phyloP scores from a whole-genome alignment of 164 flowering plant genomes.

The Echeveria elegans region DNA sequence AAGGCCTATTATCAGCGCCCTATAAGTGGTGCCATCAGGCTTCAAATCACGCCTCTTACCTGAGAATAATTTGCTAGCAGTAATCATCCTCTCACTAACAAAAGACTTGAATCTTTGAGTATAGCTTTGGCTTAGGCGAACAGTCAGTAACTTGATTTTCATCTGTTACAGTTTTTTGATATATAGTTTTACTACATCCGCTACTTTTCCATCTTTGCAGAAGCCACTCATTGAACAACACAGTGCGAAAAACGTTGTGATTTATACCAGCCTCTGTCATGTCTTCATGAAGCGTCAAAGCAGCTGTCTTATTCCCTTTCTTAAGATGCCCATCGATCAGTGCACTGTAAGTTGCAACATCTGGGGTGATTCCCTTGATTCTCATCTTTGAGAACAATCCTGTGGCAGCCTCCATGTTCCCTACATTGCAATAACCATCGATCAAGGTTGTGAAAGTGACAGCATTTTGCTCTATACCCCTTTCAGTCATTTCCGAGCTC shows the following conservation, averaged over 20 bases:
- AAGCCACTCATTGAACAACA: slow-evolving; percentile 57
- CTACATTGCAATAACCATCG: slow-evolving; percentile 49
- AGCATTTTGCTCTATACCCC: slow-evolving; percentile 48
- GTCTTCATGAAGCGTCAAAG: slow-evolving; percentile 38
- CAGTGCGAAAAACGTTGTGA: slow-evolving; percentile 42
- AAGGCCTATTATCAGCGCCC: slow-evolving; percentile 31
- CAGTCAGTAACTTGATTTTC: slow-evolving; percentile 11
- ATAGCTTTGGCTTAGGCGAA: slow-evolving; percentile 26
- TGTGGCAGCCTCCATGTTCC: slow-evolving; percentile 52
- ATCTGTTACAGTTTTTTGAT: slow-evolving; percentile 20
- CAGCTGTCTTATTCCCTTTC: slow-evolving; percentile 40
- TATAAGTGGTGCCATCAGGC: slow-evolving; percentile 38
- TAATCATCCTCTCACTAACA: slow-evolving; percentile 33
- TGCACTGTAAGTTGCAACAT: slow-evolving; percentile 56
- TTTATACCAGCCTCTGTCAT: slow-evolving; percentile 41
- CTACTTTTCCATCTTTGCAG: slow-evolving; percentile 49
- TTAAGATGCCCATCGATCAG: slow-evolving; percentile 65
- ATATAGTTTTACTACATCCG: slow-evolving; percentile 42
- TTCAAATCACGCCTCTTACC: slow-evolving; percentile 49
- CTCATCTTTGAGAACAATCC: slow-evolving; percentile 64
- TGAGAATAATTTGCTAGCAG: slow-evolving; percentile 51
- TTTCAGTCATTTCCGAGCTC: slow-evolving; percentile 53
- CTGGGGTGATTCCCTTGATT: slow-evolving; percentile 56
- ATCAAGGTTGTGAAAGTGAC: slow-evolving; percentile 57
- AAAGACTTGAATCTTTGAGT: slow-evolving; percentile 47